These are phyloP conservation scores for Microbotryomycetes sp. DNA, from an alignment of 1,284 basidiomycete species.

Conservation along the genomic window DNA sequence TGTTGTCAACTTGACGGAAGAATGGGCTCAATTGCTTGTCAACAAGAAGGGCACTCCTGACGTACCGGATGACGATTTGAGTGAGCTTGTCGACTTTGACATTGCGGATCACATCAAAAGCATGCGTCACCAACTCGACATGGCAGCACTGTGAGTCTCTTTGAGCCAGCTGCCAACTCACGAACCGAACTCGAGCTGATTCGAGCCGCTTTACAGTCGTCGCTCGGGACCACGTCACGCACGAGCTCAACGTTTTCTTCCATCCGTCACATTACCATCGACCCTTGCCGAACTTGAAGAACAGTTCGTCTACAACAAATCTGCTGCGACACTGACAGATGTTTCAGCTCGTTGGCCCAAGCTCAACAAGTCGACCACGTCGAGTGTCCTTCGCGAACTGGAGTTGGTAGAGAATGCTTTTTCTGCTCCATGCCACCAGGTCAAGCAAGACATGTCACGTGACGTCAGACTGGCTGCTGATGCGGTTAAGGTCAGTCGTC, in stretches of 20 bases:
- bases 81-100: constrained; percentile 65
- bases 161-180: neutral
- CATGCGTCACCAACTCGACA: constrained; percentile 71
- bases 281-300: constrained; percentile 50
- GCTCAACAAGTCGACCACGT: neutral
- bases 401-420: neutral
- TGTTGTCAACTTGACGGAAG: neutral
- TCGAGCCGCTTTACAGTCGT: constrained; percentile 45
- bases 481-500: neutral
- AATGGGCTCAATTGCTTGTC: constrained; percentile 26
- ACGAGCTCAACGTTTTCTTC: no score
- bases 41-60: constrained; percentile 59
- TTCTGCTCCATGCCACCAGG: neutral
- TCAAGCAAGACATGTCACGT: neutral
- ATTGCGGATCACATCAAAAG: constrained; percentile 68
- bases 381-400: neutral
- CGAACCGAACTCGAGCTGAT: constrained; percentile 33
- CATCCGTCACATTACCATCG: constrained; percentile 47
- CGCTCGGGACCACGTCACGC: constrained; percentile 51
- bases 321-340: neutral
- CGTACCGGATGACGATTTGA: constrained; percentile 64
- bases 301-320: constrained; percentile 47
- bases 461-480: neutral
- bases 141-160: constrained; percentile 65
- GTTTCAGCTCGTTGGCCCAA: neutral